phyloP scores from a whole-genome alignment of 176 grass and related monocot species.

The Lolium rigidum region DNA sequence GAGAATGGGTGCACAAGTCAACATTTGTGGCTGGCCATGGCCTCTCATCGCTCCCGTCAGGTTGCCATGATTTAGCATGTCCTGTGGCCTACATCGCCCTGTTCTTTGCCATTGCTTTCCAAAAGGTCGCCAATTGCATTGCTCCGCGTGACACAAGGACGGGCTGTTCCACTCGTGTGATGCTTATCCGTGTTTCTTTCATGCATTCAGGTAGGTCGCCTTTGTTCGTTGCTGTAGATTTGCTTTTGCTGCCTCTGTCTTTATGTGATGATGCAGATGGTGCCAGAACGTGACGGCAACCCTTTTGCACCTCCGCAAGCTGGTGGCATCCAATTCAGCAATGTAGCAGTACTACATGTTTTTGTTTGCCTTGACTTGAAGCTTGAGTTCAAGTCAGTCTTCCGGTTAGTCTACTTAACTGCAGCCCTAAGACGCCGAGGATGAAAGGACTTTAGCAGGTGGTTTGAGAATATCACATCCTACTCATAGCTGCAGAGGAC shows the following conservation, averaged over 20 bases:
- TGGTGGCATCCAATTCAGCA: not conserved
- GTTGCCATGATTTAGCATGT: slow-evolving; percentile 45
- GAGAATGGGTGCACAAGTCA: slow-evolving; percentile 51
- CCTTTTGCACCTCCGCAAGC: not conserved
- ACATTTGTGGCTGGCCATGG: slow-evolving; percentile 51
- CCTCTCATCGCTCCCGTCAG: slow-evolving; percentile 33
- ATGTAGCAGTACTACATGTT: not conserved
- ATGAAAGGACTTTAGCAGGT: not conserved
- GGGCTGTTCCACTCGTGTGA: slow-evolving; percentile 21
- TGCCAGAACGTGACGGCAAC: not conserved
- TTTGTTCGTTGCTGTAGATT: slow-evolving; percentile 13
- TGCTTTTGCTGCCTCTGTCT: slow-evolving; percentile 10
- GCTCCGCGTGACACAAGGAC: slow-evolving; percentile 30
- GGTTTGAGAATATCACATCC: not conserved
- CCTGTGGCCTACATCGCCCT: slow-evolving; percentile 16
- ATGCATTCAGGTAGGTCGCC: not conserved
- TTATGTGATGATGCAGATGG: not conserved
- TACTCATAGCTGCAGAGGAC: not conserved
- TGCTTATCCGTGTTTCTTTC: slow-evolving; percentile 57
- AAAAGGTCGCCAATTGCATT: slow-evolving; percentile 41
- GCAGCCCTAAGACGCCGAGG: not conserved
- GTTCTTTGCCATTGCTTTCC: not conserved
- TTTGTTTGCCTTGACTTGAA: not conserved
- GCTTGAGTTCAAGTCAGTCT: not conserved
- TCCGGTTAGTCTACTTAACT: not conserved